These are phyloP conservation scores for Sphagnurus paluster DNA, from an alignment of 1,284 basidiomycete species.

Conservation along the genomic window DNA sequence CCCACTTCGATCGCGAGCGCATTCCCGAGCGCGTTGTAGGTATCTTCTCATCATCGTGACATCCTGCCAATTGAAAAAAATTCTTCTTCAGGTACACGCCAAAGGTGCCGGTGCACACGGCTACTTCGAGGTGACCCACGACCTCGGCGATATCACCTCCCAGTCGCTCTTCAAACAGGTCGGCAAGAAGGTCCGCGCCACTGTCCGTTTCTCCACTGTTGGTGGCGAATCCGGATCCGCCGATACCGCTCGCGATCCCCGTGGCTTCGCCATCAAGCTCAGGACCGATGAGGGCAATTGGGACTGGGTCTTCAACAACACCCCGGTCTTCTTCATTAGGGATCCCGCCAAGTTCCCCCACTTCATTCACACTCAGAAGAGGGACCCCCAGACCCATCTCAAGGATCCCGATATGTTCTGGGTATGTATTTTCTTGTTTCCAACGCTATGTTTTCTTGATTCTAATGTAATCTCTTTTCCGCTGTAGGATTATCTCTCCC, in stretches of 20 bases:
- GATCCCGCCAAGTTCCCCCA: constrained; percentile 86
- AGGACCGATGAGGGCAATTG: constrained; percentile 88
- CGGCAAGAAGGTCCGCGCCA: constrained; percentile 71
- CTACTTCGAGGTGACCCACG: constrained; percentile 86
- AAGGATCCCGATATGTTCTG: constrained; percentile 84
- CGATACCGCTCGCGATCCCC: constrained; percentile 90
- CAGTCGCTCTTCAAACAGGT: constrained; percentile 71
- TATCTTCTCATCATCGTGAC: constrained; percentile 14
- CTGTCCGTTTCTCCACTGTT: constrained; percentile 86
- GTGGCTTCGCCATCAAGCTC: constrained; percentile 92
- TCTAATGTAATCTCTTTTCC: constrained; percentile 4
- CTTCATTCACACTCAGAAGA: constrained; percentile 96
- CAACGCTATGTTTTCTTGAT: not conserved
- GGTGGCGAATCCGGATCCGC: constrained; percentile 87
- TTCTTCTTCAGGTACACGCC: constrained; percentile 64
- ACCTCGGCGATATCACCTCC: constrained; percentile 78
- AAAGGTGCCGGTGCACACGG: constrained; percentile 91
- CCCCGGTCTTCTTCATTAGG: constrained; percentile 86
- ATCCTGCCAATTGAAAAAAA: constrained; percentile 8
- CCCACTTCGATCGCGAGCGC: constrained; percentile 92
- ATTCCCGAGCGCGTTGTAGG: constrained; percentile 91
- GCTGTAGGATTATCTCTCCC: constrained; percentile 81
- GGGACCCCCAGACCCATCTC: constrained; percentile 86
- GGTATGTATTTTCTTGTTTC: constrained; percentile 37
- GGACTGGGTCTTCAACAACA: constrained; percentile 94